Base-by-base conservation (phyloP, 2,329 filamentous ascomycete species). In the Fusarium kyushuense region DNA sequence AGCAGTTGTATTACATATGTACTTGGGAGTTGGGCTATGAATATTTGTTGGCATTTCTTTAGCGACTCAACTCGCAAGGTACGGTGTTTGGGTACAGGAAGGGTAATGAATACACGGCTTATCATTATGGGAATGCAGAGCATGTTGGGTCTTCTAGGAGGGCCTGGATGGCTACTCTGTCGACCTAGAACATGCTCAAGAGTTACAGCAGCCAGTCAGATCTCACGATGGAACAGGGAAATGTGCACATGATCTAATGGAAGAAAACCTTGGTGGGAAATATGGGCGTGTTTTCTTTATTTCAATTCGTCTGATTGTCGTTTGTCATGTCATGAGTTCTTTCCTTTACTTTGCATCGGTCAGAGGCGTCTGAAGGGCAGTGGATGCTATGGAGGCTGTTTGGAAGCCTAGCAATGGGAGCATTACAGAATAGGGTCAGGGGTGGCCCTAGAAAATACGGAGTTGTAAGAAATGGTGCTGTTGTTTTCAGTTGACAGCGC, bases 241-340 rank as follows among this genome's bases (percentile, higher is more conserved):
- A 67, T 51, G 54, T 61, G 64, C 67, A 46, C 54, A 70, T 51
- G 59, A 65, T 47, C 64, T 52, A 42, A 71, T 58, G 52, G 27
- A 56, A 59, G 51, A 64, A 65, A 73, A 69, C 17, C 16, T 52
- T 19, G 41, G 36, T 21, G 61, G 54, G 63, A 74, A 65, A 63
- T 19, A 36, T 45, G 49, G 55, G 58, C 41, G 25, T 51, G n/a
- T 38, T 45, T 45, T 19, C 19, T 51, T 53, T 58, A 42, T 47
- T 71, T 70, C 65, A 41, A 54, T 73, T 73, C 67, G 47, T 53
- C 49, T 49, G 29, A 49, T 71, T 70, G 58, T 67, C 45, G 35
- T 70, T 74, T 68, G 54, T 57, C 51, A 59, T 57, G 58, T 49
- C 52, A 42, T 59, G 53, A 29, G 55, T 69, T 48, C 21, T 56